Evolutionary conservation across 2,329 filamentous ascomycete genomes (phyloP), one percentile per base, ranked within the genome.

Genomic region (Xylariaceae sp.): DNA sequence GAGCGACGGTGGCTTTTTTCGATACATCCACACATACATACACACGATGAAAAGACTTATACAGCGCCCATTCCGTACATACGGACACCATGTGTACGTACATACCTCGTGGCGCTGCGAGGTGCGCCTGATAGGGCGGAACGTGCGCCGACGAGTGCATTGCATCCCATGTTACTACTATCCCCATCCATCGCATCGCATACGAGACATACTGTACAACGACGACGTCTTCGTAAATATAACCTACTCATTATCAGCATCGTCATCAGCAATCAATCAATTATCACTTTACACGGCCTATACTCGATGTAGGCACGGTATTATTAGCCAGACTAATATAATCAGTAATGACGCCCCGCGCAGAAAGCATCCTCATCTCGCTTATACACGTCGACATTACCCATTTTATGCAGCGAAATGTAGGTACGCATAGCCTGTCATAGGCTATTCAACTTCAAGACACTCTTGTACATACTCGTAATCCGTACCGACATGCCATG

Each of bases 71-170:
- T 41, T 41, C 37, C 37, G 37, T 41, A 41, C 37, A 41, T 41
- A 41, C 37, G 5, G 37, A 41, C 37, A 41, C 37, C 37, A 41
- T 41, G 37, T 9, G 39, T 44, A 17, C 1, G 17, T 17, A 18
- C 17, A 18, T 18, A 57, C 35, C 23, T 44, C 39, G 60, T 57
- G 55, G 60, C 60, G 55, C 57, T 57, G 57, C 56, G 54, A 48
- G n/a, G 37, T 39, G 49, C 47, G 39, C 49, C 57, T 51, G 60
- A 60, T 62, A 60, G 60, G 60, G 60, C 60, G 45, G 54, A 55
- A 47, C 44, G 15, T n/a, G 44, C 44, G 39, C 11, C 37, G 44
- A 48, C 45, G 35, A 60, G 52, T 44, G 39, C 10, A 11, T 44
- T n/a, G n/a, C n/a, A n/a, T n/a, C n/a, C n/a, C n/a, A n/a, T n/a